Evolutionary conservation across 2,329 filamentous ascomycete genomes (phyloP).

Genomic region (Microsporum canis): DNA sequence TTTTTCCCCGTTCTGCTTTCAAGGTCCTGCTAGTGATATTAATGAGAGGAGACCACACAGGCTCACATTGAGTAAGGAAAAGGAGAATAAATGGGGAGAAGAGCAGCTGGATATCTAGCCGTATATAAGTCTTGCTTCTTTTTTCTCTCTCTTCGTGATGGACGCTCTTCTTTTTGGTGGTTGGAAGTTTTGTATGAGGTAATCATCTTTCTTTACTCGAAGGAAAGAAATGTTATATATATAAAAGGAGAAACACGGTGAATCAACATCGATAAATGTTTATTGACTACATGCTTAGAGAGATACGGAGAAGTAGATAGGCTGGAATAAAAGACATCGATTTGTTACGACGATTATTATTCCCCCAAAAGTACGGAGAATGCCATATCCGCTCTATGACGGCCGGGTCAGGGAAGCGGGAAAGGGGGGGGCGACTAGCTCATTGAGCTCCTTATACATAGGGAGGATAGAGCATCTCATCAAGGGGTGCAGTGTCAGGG

Average conservation of each 20-base stretch:
- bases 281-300: background rate
- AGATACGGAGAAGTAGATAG: background rate
- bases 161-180: background rate
- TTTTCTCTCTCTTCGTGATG: background rate
- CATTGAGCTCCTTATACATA: background rate
- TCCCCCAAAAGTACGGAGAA: background rate
- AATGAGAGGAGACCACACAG: background rate
- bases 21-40: background rate
- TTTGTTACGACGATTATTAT: background rate
- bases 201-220: background rate
- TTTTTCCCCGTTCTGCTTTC: too few relatives aligned
- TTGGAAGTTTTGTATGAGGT: background rate
- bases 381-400: background rate
- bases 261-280: background rate
- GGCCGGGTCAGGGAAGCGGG: background rate
- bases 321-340: background rate
- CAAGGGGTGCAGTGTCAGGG: background rate
- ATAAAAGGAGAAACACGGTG: background rate
- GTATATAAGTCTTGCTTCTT: background rate
- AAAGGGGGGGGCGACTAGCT: background rate
- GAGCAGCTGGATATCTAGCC: too few relatives aligned
- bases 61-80: too few relatives aligned
- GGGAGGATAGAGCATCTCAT: background rate
- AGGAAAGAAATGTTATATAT: background rate
- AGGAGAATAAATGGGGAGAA: too few relatives aligned